These are phyloP conservation scores for Citrullus amarus DNA, from an alignment of 306 rosid species.

Conservation along the genomic window DNA sequence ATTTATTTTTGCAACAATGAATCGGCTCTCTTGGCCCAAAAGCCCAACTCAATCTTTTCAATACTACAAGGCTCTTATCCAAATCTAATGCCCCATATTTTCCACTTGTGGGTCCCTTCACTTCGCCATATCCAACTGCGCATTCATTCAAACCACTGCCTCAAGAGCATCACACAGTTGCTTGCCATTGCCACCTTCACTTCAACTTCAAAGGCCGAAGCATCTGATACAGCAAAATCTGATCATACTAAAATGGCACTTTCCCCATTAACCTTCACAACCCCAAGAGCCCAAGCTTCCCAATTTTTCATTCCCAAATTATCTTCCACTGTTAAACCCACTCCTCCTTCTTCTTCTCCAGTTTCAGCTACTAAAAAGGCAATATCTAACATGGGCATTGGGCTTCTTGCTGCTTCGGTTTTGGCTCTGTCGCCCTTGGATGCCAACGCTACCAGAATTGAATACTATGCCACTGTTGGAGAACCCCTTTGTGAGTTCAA, in stretches of 20 bases:
- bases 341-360: slow-evolving; percentile 19
- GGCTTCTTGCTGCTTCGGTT: slow-evolving; percentile 51
- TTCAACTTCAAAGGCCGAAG: background rate
- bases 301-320: slow-evolving; percentile 6
- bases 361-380: slow-evolving; percentile 16
- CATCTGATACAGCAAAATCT: background rate
- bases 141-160: slow-evolving; percentile 2
- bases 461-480: slow-evolving; percentile 83
- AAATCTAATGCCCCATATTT: background rate
- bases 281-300: slow-evolving; percentile 14
- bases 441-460: slow-evolving; percentile 73
- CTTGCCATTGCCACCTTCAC: background rate
- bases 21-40: too few species aligned
- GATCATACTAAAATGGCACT: slow-evolving; percentile 37
- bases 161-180: background rate
- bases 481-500: slow-evolving; percentile 70
- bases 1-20: too few species aligned
- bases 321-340: slow-evolving; percentile 7
- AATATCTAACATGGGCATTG: slow-evolving; percentile 37
- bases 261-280: slow-evolving; percentile 26
- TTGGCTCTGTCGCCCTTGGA: slow-evolving; percentile 55
- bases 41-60: too few species aligned
- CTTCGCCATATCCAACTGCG: background rate
- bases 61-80: background rate
- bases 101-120: background rate